Evolutionary conservation across 768 basidiomycete species (phyloP).

Genomic region (Phaeotremella fagi): DNA sequence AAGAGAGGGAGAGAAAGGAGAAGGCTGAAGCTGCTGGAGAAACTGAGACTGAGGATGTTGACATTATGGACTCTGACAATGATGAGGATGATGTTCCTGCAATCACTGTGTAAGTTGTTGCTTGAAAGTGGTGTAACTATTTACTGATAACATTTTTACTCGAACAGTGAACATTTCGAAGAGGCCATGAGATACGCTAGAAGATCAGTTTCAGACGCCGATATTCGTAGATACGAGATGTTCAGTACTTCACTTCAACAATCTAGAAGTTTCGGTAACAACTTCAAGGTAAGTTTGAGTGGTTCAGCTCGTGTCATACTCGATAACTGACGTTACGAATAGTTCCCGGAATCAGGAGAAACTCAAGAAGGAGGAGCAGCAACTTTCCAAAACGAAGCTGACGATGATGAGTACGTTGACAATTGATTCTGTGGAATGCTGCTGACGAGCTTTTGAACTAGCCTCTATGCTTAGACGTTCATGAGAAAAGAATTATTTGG

Average conservation of each 20-base stretch:
- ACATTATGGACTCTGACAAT: slow-evolving; percentile 54
- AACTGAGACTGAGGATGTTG: slow-evolving; percentile 58
- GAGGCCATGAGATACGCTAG: slow-evolving; percentile 98
- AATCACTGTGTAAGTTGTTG: slow-evolving; percentile 62
- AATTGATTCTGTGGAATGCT: not conserved
- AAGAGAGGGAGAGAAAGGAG: slow-evolving; percentile 70
- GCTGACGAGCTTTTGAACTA: not conserved
- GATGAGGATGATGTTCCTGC: slow-evolving; percentile 86
- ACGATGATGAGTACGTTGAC: slow-evolving; percentile 73
- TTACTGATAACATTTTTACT: slow-evolving; percentile 3
- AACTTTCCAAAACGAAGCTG: slow-evolving; percentile 64
- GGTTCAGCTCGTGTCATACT: not conserved
- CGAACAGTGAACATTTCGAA: slow-evolving; percentile 82
- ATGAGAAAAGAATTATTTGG: too few relatives aligned
- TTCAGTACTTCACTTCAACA: slow-evolving; percentile 65
- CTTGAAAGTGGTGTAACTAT: not conserved
- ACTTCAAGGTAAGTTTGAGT: slow-evolving; percentile 60
- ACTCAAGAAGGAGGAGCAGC: slow-evolving; percentile 48
- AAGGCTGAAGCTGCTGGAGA: slow-evolving; percentile 69
- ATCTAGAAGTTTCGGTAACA: slow-evolving; percentile 67
- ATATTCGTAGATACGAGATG: slow-evolving; percentile 96
- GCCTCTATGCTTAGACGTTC: not conserved
- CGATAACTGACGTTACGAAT: slow-evolving; percentile 1
- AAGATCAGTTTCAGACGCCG: slow-evolving; percentile 91
- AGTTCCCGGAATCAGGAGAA: slow-evolving; percentile 75